Percentiles rank a stretch among this genome's conserved stretches.
phyloP scores from a whole-genome alignment of 192 early-diverging fungal genomes.

The Kickxella alabastrina region DNA sequence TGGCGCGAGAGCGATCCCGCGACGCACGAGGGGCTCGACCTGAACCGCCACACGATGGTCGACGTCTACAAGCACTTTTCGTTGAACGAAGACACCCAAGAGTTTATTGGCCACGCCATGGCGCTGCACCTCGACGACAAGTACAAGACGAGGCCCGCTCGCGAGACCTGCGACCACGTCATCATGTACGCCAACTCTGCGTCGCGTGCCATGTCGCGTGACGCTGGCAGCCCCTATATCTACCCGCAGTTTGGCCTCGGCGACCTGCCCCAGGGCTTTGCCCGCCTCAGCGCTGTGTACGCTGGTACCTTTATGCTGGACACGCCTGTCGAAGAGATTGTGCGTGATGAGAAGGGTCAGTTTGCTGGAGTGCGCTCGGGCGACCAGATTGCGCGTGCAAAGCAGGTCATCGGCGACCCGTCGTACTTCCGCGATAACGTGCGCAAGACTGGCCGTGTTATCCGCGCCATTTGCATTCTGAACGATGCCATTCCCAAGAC shows the following conservation, averaged over 20 bases:
- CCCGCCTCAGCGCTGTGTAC: slow-evolving; percentile 94
- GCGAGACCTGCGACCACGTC: slow-evolving; percentile 86
- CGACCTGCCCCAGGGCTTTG: slow-evolving; percentile 97
- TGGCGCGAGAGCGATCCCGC: slow-evolving; percentile 79
- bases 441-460: slow-evolving; percentile 78
- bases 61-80: slow-evolving; percentile 88
- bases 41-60: slow-evolving; percentile 71
- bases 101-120: slow-evolving; percentile 97
- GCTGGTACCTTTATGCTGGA: slow-evolving; percentile 99
- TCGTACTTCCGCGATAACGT: slow-evolving; percentile 84
- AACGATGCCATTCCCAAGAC: slow-evolving; percentile 89
- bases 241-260: slow-evolving; percentile 98
- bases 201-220: slow-evolving; percentile 58
- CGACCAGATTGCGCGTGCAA: slow-evolving; percentile 75
- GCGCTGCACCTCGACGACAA: slow-evolving; percentile 91
- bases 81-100: slow-evolving; percentile 91
- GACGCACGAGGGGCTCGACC: slow-evolving; percentile 82
- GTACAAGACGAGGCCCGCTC: slow-evolving; percentile 67
- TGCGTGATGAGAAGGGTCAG: slow-evolving; percentile 75
- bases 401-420: slow-evolving; percentile 94
- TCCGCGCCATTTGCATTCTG: slow-evolving; percentile 96
- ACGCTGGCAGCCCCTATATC: slow-evolving; percentile 96
- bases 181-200: slow-evolving; percentile 90
- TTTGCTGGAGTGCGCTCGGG: slow-evolving; percentile 89
- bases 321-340: slow-evolving; percentile 86